Conservation (phyloP, 768 basidiomycete species). For the Tulasnella sp. region DNA sequence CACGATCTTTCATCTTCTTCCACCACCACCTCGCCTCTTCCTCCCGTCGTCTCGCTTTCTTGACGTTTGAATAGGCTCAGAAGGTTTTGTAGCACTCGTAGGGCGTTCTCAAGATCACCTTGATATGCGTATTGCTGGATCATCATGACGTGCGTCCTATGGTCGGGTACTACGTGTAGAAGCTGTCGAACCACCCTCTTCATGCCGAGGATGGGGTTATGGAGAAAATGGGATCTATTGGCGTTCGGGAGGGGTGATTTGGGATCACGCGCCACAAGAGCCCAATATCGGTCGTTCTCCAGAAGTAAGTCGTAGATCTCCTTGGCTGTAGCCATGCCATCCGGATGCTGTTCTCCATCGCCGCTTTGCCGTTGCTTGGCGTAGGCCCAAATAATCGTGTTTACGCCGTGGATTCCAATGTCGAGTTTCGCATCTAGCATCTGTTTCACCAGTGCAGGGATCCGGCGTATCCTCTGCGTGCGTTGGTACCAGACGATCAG, state of each 20-base stretch:
- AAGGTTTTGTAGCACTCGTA: slow-evolving; percentile 48
- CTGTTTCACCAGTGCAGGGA: slow-evolving; percentile 44
- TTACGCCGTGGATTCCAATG: slow-evolving; percentile 54
- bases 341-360: no score
- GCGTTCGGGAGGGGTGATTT: slow-evolving; percentile 20
- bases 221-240: neutral
- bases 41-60: no score
- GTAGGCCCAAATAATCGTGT: slow-evolving; percentile 62
- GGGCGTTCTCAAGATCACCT: slow-evolving; percentile 47
- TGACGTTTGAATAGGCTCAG: neutral
- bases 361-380: slow-evolving; percentile 33
- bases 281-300: slow-evolving; percentile 36
- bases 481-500: slow-evolving; percentile 45
- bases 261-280: slow-evolving; percentile 28
- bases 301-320: slow-evolving; percentile 56
- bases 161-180: slow-evolving; percentile 41
- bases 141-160: slow-evolving; percentile 53
- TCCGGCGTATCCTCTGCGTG: slow-evolving; percentile 37
- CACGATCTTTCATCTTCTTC: no score
- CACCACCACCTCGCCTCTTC: no score
- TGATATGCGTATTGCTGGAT: slow-evolving; percentile 62
- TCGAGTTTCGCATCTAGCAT: slow-evolving; percentile 42
- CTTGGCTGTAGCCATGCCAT: slow-evolving; percentile 40
- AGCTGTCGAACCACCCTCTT: slow-evolving; percentile 23
- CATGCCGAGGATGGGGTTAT: slow-evolving; percentile 23